Conservation (phyloP, 2,329 filamentous ascomycete species). For the Aspergillus uvarum region DNA sequence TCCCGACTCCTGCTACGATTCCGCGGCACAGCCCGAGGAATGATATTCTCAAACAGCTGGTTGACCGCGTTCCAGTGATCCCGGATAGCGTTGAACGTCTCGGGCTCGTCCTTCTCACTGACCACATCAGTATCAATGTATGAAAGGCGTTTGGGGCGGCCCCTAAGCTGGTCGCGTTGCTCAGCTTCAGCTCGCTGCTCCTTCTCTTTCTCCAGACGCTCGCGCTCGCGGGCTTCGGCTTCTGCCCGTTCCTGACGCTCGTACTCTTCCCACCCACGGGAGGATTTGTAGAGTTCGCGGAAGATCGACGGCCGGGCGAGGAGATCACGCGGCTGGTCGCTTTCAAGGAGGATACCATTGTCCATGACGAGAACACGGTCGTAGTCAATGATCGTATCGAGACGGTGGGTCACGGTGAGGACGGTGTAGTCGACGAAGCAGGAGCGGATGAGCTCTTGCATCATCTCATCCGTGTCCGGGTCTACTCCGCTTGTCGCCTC, state of each 20-base stretch:
- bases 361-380: background rate
- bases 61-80: background rate
- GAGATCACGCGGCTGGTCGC: background rate
- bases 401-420: background rate
- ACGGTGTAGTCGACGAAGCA: background rate
- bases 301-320: background rate
- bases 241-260: background rate
- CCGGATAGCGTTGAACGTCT: background rate
- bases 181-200: background rate
- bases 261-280: background rate
- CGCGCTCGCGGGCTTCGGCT: background rate
- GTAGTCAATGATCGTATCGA: background rate
- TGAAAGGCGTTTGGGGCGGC: background rate
- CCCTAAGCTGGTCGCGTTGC: background rate
- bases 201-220: background rate
- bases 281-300: background rate
- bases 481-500: constrained; percentile 3
- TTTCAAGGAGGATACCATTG: background rate
- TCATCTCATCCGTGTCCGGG: constrained; percentile 1
- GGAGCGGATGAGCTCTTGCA: constrained; percentile 2
- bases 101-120: background rate
- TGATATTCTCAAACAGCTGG: background rate
- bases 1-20: background rate
- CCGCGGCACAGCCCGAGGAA: background rate
- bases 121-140: background rate